Percentiles rank a stretch among this genome's conserved stretches.
Evolutionary conservation across 164 flowering plant genomes (phyloP).

Genomic region (Akebia trifoliata): DNA sequence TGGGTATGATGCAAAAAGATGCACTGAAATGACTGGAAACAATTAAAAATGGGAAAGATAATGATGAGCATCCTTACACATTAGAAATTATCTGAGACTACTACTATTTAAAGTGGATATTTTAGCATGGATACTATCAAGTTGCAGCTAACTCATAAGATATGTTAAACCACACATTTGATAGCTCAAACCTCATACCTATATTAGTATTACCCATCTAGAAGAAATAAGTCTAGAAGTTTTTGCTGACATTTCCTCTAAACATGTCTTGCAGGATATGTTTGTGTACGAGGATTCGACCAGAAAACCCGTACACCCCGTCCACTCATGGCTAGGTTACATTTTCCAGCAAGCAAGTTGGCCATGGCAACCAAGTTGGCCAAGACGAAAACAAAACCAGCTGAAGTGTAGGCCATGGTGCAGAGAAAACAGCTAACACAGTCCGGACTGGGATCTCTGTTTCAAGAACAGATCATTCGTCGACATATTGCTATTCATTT

Average conservation of each 20-base stretch:
- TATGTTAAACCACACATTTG: too few relatives aligned
- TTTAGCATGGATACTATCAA: too few relatives aligned
- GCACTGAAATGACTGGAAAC: neutral
- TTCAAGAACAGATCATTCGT: constrained; percentile 9
- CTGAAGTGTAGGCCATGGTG: constrained; percentile 13
- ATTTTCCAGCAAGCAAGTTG: constrained; percentile 63
- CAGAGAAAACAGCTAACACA: constrained; percentile 4
- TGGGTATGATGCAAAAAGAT: neutral
- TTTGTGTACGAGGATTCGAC: constrained; percentile 92
- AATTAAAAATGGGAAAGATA: neutral
- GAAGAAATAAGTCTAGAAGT: too few relatives aligned
- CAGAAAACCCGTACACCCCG: constrained; percentile 66
- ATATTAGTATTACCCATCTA: too few relatives aligned
- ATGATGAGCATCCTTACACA: too few relatives aligned
- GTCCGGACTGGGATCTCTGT: constrained; percentile 15
- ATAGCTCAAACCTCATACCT: too few relatives aligned
- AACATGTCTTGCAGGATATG: constrained; percentile 59
- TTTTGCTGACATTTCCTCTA: too few relatives aligned
- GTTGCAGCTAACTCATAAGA: too few relatives aligned
- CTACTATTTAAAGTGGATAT: too few relatives aligned
- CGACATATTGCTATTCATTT: neutral
- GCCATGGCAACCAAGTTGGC: too few relatives aligned
- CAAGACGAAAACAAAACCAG: constrained; percentile 19
- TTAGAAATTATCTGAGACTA: too few relatives aligned
- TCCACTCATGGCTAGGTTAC: constrained; percentile 66